Evolutionary conservation across 2,329 filamentous ascomycete genomes (phyloP).

Genomic region (Acrodontium crateriforme): DNA sequence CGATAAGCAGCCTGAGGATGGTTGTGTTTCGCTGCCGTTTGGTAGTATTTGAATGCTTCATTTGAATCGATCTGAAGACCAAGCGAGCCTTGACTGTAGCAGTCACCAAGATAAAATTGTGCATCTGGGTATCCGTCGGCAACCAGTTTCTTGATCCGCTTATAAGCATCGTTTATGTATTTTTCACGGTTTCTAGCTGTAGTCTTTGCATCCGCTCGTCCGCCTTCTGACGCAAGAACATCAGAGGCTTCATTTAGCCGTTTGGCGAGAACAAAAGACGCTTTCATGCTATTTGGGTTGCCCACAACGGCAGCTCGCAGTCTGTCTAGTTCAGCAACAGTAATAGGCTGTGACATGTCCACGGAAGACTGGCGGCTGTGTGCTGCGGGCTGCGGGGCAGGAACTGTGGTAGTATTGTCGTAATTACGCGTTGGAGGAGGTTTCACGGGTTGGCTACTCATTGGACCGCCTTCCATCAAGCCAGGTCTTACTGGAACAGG

Average conservation of each 20-base stretch:
- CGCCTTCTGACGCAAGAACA: constrained; percentile 62
- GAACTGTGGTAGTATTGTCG: constrained; percentile 21
- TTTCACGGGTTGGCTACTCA: constrained; percentile 28
- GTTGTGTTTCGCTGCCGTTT: constrained; percentile 79
- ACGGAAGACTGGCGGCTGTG: constrained; percentile 11
- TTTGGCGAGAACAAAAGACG: constrained; percentile 63
- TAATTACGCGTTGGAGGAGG: constrained; percentile 42
- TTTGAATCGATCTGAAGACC: constrained; percentile 72
- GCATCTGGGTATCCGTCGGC: constrained; percentile 62
- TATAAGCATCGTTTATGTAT: constrained; percentile 75
- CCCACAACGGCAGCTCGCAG: constrained; percentile 55
- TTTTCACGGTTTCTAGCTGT: constrained; percentile 58
- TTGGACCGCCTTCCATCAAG: constrained; percentile 25
- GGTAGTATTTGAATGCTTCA: constrained; percentile 86
- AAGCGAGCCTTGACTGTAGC: constrained; percentile 67
- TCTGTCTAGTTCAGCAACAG: constrained; percentile 61
- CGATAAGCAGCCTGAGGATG: constrained; percentile 82
- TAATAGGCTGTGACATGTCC: constrained; percentile 43
- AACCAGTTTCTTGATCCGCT: constrained; percentile 79
- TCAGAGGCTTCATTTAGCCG: constrained; percentile 74
- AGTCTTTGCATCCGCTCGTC: constrained; percentile 52
- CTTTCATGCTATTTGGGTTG: constrained; percentile 58
- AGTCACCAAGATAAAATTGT: constrained; percentile 89
- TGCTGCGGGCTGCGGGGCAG: constrained; percentile 21
- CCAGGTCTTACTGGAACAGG: constrained; percentile 42